These are phyloP conservation scores for Pulchroboletus neoregius DNA, from an alignment of 1,284 basidiomycete genomes.

Conservation along the genomic window DNA sequence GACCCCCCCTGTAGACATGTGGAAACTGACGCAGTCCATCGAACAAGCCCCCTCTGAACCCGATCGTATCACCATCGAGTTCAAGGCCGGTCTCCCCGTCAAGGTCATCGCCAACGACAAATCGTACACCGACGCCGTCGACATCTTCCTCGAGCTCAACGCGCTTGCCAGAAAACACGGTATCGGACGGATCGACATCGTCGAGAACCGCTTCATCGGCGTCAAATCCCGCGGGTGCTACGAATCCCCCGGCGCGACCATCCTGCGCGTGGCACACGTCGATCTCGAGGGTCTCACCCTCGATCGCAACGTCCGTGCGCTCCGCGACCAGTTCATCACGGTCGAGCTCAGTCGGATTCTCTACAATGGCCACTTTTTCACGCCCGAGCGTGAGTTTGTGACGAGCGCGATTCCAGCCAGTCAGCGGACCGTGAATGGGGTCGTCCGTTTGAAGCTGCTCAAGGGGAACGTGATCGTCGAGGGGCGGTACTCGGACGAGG, in stretches of 20 bases:
- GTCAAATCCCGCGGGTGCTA: conserved; percentile 99
- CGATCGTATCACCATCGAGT: conserved; percentile 83
- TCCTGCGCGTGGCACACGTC: conserved; percentile 92
- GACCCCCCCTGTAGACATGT: conserved; percentile 98
- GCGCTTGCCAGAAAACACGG: conserved; percentile 92
- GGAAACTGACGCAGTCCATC: conserved; percentile 91
- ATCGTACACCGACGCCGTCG: conserved; percentile 86
- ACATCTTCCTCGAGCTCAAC: conserved; percentile 93
- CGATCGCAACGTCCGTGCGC: conserved; percentile 92
- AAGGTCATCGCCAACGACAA: conserved; percentile 63
- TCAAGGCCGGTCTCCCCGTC: conserved; percentile 81
- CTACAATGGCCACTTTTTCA: conserved; percentile 98
- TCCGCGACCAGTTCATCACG: conserved; percentile 95
- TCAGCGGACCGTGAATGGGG: conserved; percentile 95
- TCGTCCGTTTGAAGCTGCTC: conserved; percentile 88
- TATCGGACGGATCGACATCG: conserved; percentile 96
- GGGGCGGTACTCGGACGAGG: conserved; percentile 87
- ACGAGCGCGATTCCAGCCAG: conserved; percentile 85
- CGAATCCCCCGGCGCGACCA: conserved; percentile 95
- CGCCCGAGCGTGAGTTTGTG: conserved; percentile 95
- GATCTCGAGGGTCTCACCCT: conserved; percentile 97
- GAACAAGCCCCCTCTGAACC: conserved; percentile 80
- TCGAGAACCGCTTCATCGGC: conserved; percentile 99
- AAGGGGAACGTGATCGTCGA: conserved; percentile 96
- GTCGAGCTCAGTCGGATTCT: conserved; percentile 87